Evolutionary conservation across 1,139 yeast species (phyloP).

Genomic region (Zygoascus meyerae): DNA sequence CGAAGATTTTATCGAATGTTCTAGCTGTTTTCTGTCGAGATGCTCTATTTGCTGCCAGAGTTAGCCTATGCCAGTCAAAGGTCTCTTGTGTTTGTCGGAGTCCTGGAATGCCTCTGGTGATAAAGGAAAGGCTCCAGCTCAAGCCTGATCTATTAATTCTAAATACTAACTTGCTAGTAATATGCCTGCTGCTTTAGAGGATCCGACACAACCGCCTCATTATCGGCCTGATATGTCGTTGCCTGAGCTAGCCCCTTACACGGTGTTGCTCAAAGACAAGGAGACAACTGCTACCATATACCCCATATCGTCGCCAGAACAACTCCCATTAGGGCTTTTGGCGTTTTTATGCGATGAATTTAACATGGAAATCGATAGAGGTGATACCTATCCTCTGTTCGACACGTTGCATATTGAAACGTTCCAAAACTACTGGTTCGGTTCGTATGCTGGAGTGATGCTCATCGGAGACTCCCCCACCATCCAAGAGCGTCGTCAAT

Average conservation of each 20-base stretch:
- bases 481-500: slow-evolving; percentile 45
- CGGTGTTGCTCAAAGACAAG: slow-evolving; percentile 77
- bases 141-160: neutral
- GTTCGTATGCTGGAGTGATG: slow-evolving; percentile 76
- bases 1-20: neutral
- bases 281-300: slow-evolving; percentile 89
- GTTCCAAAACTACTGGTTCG: slow-evolving; percentile 82
- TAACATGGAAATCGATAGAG: slow-evolving; percentile 86
- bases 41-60: too few species aligned
- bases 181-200: slow-evolving; percentile 40
- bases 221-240: slow-evolving; percentile 37
- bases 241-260: slow-evolving; percentile 32
- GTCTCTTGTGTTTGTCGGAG: neutral
- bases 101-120: neutral
- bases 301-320: slow-evolving; percentile 61
- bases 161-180: slow-evolving; percentile 4
- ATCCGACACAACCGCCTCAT: slow-evolving; percentile 40
- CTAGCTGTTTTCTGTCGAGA: too few species aligned
- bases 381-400: slow-evolving; percentile 80
- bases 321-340: slow-evolving; percentile 69
- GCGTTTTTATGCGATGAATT: slow-evolving; percentile 86
- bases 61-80: neutral
- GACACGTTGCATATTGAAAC: slow-evolving; percentile 68
- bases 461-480: slow-evolving; percentile 48
- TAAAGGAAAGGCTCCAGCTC: neutral